These are phyloP conservation scores for Penicillium brasilianum DNA, from an alignment of 2,329 filamentous ascomycete genomes.

Conservation along the genomic window DNA sequence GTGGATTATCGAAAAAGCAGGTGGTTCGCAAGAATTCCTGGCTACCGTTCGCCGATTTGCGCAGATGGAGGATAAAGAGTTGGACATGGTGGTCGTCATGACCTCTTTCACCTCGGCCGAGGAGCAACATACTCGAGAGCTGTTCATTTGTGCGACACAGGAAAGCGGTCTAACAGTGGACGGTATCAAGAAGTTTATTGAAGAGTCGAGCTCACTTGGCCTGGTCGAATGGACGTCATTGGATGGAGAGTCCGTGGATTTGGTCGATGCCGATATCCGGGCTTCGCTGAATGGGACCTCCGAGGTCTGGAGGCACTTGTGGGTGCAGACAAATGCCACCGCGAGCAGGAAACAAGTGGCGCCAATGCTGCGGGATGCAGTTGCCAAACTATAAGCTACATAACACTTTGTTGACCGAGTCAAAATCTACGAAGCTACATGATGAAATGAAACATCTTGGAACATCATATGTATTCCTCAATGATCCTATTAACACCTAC, in stretches of 20 bases:
- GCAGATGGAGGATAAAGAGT: slow-evolving; percentile 44
- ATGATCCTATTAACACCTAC: slow-evolving; percentile 12
- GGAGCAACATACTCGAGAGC: slow-evolving; percentile 56
- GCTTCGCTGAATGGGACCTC: slow-evolving; percentile 24
- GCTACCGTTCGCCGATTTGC: slow-evolving; percentile 53
- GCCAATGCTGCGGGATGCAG: slow-evolving; percentile 60
- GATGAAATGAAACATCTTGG: slow-evolving; percentile 1
- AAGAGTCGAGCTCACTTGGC: slow-evolving; percentile 50
- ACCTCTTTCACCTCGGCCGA: slow-evolving; percentile 57
- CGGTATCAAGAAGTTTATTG: slow-evolving; percentile 53
- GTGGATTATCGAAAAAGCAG: slow-evolving; percentile 59
- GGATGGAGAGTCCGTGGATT: slow-evolving; percentile 32
- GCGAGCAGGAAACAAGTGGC: slow-evolving; percentile 68
- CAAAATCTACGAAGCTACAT: background rate
- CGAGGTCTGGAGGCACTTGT: slow-evolving; percentile 54
- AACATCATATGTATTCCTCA: background rate
- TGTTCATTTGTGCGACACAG: slow-evolving; percentile 56
- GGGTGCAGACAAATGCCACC: slow-evolving; percentile 61
- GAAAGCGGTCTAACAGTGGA: slow-evolving; percentile 38
- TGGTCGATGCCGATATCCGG: slow-evolving; percentile 24
- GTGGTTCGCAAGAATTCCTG: slow-evolving; percentile 42
- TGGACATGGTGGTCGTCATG: slow-evolving; percentile 65
- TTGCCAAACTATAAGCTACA: slow-evolving; percentile 31
- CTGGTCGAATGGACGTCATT: slow-evolving; percentile 40
- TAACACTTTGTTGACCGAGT: too few species aligned